phyloP scores from a whole-genome alignment of 345 rosid species.

The Lagerstroemia speciosa region DNA sequence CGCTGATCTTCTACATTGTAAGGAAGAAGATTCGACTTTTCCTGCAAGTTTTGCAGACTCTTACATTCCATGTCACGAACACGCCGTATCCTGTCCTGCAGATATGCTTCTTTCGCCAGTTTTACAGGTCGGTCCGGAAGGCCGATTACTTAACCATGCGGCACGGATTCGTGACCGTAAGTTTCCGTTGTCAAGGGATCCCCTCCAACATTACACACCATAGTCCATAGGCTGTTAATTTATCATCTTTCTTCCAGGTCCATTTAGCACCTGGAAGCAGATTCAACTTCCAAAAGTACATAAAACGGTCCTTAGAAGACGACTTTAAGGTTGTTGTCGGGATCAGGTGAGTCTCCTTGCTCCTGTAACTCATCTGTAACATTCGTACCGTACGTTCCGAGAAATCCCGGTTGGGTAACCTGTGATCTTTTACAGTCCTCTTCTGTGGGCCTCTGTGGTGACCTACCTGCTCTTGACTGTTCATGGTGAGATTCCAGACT shows the following conservation, averaged over 20 bases:
- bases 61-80: not conserved
- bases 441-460: conserved; percentile 71
- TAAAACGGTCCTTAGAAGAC: conserved; percentile 82
- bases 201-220: too few species aligned
- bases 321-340: conserved; percentile 96
- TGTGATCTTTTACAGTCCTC: conserved; percentile 42
- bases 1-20: conserved; percentile 59
- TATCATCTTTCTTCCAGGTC: conserved; percentile 37
- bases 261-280: conserved; percentile 80
- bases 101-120: conserved; percentile 83
- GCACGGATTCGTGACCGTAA: conserved; percentile 77
- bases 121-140: conserved; percentile 61
- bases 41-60: not conserved
- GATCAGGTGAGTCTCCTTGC: conserved; percentile 76
- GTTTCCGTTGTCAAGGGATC: too few species aligned
- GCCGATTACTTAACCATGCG: conserved; percentile 85
- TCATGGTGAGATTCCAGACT: conserved; percentile 39
- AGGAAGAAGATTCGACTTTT: conserved; percentile 4
- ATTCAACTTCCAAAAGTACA: conserved; percentile 88
- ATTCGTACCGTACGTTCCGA: too few species aligned
- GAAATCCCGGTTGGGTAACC: not conserved
- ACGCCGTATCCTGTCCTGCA: conserved; percentile 18
- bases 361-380: too few species aligned
- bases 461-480: conserved; percentile 65
- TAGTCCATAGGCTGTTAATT: too few species aligned